Evolutionary conservation across 495 filamentous ascomycete genomes (phyloP).

Genomic region (Aspergillus olivimuriae): DNA sequence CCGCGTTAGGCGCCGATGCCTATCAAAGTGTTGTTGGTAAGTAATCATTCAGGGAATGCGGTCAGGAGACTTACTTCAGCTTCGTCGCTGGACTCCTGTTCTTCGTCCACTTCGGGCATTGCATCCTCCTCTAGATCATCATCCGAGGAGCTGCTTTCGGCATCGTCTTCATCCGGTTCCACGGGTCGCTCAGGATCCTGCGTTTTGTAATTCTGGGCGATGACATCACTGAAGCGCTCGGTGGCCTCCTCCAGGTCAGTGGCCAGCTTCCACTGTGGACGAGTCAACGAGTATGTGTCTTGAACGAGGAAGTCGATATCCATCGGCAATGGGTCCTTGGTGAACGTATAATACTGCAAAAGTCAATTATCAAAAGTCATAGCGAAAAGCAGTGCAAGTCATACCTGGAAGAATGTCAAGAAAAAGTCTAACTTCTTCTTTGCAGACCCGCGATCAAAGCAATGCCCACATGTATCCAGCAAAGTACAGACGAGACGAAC

Average conservation of each 20-base stretch:
- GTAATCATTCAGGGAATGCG: too few relatives aligned
- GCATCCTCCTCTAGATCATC: constrained; percentile 54
- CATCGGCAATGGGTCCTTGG: constrained; percentile 92
- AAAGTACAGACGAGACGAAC: constrained; percentile 83
- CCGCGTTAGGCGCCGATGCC: constrained; percentile 47
- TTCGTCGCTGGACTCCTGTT: constrained; percentile 53
- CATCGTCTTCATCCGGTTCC: constrained; percentile 60
- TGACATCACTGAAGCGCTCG: constrained; percentile 76
- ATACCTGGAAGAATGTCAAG: constrained; percentile 83
- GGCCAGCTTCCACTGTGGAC: constrained; percentile 88
- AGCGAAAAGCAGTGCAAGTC: neutral
- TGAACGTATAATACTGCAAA: constrained; percentile 78
- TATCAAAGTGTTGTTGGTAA: constrained; percentile 12
- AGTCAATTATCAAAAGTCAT: constrained; percentile 14
- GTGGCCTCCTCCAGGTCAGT: constrained; percentile 77
- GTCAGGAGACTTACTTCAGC: constrained; percentile 36
- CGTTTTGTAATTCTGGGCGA: constrained; percentile 80
- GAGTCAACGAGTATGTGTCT: constrained; percentile 75
- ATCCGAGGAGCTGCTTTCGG: constrained; percentile 57
- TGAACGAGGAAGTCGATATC: constrained; percentile 96
- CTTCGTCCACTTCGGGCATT: constrained; percentile 51
- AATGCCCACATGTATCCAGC: constrained; percentile 92
- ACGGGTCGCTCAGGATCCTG: constrained; percentile 58
- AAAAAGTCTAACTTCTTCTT: constrained; percentile 99
- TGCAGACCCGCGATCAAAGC: constrained; percentile 86